Conservation (phyloP, 169 alveolate species). For the Theileria sp. region DNA sequence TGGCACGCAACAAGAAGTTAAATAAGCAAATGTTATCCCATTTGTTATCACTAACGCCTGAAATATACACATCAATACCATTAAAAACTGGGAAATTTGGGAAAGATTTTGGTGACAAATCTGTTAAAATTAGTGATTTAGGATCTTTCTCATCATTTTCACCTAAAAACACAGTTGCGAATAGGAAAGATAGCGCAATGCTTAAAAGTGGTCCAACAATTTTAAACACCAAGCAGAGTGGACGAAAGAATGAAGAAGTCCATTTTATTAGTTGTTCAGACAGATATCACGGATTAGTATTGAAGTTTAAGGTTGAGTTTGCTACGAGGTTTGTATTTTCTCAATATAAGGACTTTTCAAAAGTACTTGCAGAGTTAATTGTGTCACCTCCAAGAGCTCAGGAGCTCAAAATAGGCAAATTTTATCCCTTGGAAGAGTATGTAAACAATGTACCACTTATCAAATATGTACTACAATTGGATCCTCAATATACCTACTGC, state of each 20-base stretch:
- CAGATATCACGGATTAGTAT: constrained; percentile 1
- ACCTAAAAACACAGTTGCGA: neutral
- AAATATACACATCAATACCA: neutral
- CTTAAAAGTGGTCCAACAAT: neutral
- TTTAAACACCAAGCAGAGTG: neutral
- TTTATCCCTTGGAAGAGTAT: constrained; percentile 1
- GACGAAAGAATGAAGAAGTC: neutral
- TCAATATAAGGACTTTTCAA: constrained; percentile 12
- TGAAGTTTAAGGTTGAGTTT: neutral
- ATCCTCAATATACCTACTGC: neutral
- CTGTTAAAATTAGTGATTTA: neutral
- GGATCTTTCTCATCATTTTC: neutral
- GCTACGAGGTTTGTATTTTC: constrained; percentile 12
- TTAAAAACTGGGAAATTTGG: neutral
- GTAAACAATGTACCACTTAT: neutral
- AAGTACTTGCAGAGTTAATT: constrained; percentile 6
- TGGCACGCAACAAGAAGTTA: constrained; percentile 20
- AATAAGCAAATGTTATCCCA: neutral
- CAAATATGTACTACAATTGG: neutral
- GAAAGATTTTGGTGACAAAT: neutral
- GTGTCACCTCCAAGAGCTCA: neutral
- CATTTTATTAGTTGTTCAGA: constrained; percentile 1
- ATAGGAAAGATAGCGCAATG: neutral
- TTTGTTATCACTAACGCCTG: neutral
- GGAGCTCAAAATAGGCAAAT: neutral